A percentile compares a stretch with the other conserved stretches of the same genome.
These are phyloP conservation scores for Cladosporium halotolerans DNA, from an alignment of 2,329 filamentous ascomycete species.

Conservation along the genomic window DNA sequence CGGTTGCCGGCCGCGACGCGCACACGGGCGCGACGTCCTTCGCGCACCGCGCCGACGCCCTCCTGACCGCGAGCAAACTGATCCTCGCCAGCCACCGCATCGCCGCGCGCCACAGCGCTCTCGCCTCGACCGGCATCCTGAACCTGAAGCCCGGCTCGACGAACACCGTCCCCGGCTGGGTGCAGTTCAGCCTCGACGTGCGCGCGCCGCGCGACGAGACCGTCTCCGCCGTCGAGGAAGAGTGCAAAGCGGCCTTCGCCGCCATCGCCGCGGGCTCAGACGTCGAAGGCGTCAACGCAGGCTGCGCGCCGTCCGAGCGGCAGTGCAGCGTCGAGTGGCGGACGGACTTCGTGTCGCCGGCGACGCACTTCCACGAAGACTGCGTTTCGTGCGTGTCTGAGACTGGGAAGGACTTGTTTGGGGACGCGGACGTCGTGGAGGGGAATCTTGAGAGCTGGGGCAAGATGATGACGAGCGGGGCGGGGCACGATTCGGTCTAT, in stretches of 20 bases:
- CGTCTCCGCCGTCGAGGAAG: constrained; percentile 51
- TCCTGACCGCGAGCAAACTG: constrained; percentile 61
- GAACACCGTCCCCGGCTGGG: constrained; percentile 65
- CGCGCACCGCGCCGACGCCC: constrained; percentile 58
- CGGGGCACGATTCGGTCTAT: constrained; percentile 55
- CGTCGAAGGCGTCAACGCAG: constrained; percentile 40
- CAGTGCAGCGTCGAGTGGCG: constrained; percentile 51
- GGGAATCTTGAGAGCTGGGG: constrained; percentile 24
- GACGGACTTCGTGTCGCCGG: constrained; percentile 56
- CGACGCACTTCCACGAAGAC: constrained; percentile 59
- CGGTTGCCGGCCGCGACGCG: constrained; percentile 59
- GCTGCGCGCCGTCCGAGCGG: constrained; percentile 34
- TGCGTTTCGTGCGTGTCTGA: constrained; percentile 60
- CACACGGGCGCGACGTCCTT: constrained; percentile 73
- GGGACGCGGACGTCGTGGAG: constrained; percentile 37
- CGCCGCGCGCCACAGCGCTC: constrained; percentile 52
- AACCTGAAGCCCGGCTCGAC: constrained; percentile 61
- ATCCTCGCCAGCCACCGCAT: constrained; percentile 60
- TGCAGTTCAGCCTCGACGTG: constrained; percentile 63
- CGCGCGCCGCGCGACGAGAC: constrained; percentile 52
- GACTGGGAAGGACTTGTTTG: constrained; percentile 49
- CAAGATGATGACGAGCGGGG: constrained; percentile 54
- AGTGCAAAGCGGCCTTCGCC: constrained; percentile 53
- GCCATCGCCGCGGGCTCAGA: constrained; percentile 53
- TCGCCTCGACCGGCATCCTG: constrained; percentile 66